These are phyloP conservation scores for Peronospora belbahrii DNA, from an alignment of 352 stramenopile genomes.

Conservation along the genomic window DNA sequence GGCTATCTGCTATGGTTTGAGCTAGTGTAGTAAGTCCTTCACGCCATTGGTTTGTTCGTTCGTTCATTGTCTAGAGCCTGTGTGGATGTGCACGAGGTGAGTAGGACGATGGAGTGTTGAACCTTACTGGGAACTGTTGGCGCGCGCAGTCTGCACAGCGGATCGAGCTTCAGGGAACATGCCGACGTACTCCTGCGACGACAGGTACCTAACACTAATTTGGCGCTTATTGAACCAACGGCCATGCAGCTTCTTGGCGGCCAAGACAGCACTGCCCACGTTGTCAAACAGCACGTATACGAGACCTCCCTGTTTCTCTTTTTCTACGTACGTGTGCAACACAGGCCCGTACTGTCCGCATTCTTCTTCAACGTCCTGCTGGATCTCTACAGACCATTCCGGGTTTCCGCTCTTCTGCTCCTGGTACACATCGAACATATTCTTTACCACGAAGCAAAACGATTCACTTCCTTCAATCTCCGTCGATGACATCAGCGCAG, in stretches of 20 bases:
- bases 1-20: conserved; percentile 7
- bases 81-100: conserved; percentile 24
- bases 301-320: conserved; percentile 76
- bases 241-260: conserved; percentile 72
- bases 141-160: conserved; percentile 51
- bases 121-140: conserved; percentile 28
- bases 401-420: conserved; percentile 65
- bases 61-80: conserved; percentile 9
- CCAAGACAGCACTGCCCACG: conserved; percentile 38
- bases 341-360: conserved; percentile 64
- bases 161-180: conserved; percentile 78
- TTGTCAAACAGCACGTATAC: conserved; percentile 85
- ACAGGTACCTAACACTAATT: conserved; percentile 84
- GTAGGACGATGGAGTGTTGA: conserved; percentile 20
- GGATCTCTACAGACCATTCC: conserved; percentile 81
- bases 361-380: conserved; percentile 83
- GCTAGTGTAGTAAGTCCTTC: background rate
- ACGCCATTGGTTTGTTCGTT: background rate
- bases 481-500: conserved; percentile 48
- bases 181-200: conserved; percentile 82
- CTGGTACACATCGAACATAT: conserved; percentile 87
- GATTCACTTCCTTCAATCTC: conserved; percentile 68
- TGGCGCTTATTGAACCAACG: conserved; percentile 89
- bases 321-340: conserved; percentile 76
- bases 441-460: conserved; percentile 89